Evolutionary conservation across 169 alveolate genomes (phyloP).

Genomic region (Plasmodium coatneyi): DNA sequence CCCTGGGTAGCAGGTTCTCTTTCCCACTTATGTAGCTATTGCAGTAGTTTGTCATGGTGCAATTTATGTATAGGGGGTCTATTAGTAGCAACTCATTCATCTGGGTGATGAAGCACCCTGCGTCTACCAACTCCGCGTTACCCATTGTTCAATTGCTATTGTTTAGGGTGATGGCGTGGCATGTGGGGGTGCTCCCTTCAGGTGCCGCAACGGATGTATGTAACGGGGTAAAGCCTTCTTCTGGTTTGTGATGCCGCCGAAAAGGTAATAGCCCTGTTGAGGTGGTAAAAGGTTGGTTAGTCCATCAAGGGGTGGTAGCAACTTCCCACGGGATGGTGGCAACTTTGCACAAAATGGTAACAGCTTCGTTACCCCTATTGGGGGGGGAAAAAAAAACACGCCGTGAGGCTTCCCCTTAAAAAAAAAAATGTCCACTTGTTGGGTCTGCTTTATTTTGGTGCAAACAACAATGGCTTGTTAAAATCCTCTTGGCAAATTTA

Average conservation of each 20-base stretch:
- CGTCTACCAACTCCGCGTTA: constrained; percentile 30
- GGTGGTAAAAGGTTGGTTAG: not conserved
- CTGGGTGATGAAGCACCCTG: constrained; percentile 74
- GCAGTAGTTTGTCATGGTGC: constrained; percentile 56
- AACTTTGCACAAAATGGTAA: too few species aligned
- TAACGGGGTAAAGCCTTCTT: not conserved
- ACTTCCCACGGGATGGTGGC: not conserved
- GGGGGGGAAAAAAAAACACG: not conserved
- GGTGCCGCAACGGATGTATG: not conserved
- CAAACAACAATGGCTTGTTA: not conserved
- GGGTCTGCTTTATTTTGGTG: not conserved
- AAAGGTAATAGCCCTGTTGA: not conserved
- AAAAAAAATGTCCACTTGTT: not conserved
- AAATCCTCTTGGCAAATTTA: not conserved
- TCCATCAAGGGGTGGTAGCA: not conserved
- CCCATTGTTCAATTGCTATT: not conserved
- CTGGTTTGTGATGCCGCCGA: not conserved
- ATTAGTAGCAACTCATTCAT: constrained; percentile 69
- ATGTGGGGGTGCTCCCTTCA: not conserved
- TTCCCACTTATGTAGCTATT: constrained; percentile 61
- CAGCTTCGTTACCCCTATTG: not conserved
- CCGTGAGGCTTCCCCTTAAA: not conserved
- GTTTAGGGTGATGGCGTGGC: not conserved
- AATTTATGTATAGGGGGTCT: constrained; percentile 66
- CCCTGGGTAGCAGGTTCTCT: constrained; percentile 28